Conservation (phyloP, 495 filamentous ascomycete species). For the Penicillium nucicola region DNA sequence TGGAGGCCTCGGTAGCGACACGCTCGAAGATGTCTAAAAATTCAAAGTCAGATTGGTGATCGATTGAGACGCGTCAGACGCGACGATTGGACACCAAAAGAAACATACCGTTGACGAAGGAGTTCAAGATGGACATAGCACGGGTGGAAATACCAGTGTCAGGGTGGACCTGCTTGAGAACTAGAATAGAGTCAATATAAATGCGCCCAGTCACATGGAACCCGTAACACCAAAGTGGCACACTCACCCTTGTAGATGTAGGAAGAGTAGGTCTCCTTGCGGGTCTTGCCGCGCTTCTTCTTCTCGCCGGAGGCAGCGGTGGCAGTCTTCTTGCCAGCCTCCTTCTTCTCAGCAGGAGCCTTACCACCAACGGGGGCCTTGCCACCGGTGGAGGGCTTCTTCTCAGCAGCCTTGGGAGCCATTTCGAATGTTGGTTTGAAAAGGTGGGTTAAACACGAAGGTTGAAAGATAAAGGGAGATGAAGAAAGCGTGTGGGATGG, state of each 20-base stretch:
- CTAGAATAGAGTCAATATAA: conserved; percentile 44
- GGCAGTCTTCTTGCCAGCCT: conserved; percentile 96
- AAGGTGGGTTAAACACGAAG: conserved; percentile 26
- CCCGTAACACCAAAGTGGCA: too few relatives aligned
- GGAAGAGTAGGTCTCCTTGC: conserved; percentile 99
- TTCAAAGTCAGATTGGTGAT: conserved; percentile 8
- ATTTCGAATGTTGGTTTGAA: conserved; percentile 57
- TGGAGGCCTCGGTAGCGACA: conserved; percentile 96
- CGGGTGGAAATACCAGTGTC: conserved; percentile 99
- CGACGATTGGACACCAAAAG: conserved; percentile 23
- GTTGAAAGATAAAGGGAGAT: conserved; percentile 25
- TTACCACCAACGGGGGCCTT: conserved; percentile 91
- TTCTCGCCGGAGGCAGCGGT: conserved; percentile 88
- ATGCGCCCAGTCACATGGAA: conserved; percentile 22
- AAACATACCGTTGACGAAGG: conserved; percentile 94
- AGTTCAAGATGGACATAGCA: conserved; percentile 99
- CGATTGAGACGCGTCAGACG: conserved; percentile 2
- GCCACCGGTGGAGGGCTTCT: conserved; percentile 95
- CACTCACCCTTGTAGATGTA: conserved; percentile 99
- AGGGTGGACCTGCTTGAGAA: conserved; percentile 99
- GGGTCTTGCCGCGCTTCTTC: conserved; percentile 99
- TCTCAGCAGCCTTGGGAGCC: conserved; percentile 90
- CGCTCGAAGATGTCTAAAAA: conserved; percentile 98
- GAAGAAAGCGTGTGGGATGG: conserved; percentile 22
- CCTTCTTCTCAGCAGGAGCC: conserved; percentile 95